Base-by-base conservation (phyloP, 164 flowering plant genomes). In the Saururus chinensis region DNA sequence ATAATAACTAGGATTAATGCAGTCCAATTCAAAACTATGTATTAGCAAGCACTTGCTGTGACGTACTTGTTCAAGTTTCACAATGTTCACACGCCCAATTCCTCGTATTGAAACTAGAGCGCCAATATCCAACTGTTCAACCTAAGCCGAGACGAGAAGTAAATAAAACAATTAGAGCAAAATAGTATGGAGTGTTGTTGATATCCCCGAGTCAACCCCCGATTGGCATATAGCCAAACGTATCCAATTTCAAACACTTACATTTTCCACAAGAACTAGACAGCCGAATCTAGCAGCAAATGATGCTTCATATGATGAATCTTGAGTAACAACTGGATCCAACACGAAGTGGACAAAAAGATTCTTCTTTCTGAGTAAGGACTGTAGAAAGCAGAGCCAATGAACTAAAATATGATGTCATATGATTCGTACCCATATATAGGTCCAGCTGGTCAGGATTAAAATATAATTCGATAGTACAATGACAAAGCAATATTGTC, bases 201-300 rank as follows among this genome's bases (percentile, higher is more conserved):
- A 45, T 17, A 17, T 45, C 0, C 4, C 16, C 1, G 49, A 14
- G 49, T 4, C 16, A 11, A 14, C 16, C 16, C 16, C 1, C 1
- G 49, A 10, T 10, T 42, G 49, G 8, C 6, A 40, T 42, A 30
- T 30, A 2, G 37, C 37, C 6, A 30, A 30, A 30, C 6, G 6
- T 30, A 30, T 30, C 6, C 12, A 30, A 57, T 0, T 25, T 7
- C 16, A 5, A 59, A 69, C 66, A 45, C 79, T 81, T 73, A 82
- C 92, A 61, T 69, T 82, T 72, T 85, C 92, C 54, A 83, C 72
- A 4, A 61, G 37, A 62, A 77, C 86, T 75, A 85, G 74, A 67
- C 86, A 83, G 56, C 81, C 86, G 70, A 75, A 75, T 79, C 79
- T 74, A 62, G 88, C 88, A 57, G 88, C 86, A 80, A 83, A 83